Conservation (phyloP, 352 stramenopile species). For the Globisporangium uncinulatum region DNA sequence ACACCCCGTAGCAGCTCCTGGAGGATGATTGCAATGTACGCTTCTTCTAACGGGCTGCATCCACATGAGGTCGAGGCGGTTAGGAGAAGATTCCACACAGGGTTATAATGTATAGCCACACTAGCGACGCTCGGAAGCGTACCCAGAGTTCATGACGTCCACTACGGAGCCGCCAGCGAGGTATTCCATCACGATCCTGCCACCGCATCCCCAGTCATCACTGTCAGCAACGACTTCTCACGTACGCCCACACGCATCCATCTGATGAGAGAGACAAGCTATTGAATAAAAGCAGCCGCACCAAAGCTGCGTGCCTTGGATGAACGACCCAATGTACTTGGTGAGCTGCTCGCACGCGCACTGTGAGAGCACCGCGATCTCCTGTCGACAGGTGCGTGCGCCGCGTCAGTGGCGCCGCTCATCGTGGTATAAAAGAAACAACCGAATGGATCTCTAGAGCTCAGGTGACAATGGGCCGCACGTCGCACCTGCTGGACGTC, state of each 20-base stretch:
- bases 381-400: slow-evolving; percentile 24
- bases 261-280: no score
- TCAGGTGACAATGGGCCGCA: no score
- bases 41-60: slow-evolving; percentile 60
- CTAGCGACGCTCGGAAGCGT: neutral
- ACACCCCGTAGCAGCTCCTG: slow-evolving; percentile 64
- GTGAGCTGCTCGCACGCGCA: slow-evolving; percentile 88
- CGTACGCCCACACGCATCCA: neutral
- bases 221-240: neutral
- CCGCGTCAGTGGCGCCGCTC: neutral
- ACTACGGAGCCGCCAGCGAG: slow-evolving; percentile 89
- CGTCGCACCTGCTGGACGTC: slow-evolving; percentile 69
- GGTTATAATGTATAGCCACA: neutral
- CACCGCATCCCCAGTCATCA: slow-evolving; percentile 2
- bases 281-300: slow-evolving; percentile 9
- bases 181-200: slow-evolving; percentile 93
- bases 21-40: slow-evolving; percentile 81
- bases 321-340: slow-evolving; percentile 86
- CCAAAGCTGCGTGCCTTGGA: slow-evolving; percentile 78
- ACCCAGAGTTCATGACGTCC: slow-evolving; percentile 79
- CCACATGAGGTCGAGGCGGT: neutral
- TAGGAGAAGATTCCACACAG: neutral
- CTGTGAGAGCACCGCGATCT: slow-evolving; percentile 88
- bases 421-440: no score
- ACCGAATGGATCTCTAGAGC: no score